A percentile compares a stretch with the other conserved stretches of the same genome.
Evolutionary conservation across 768 basidiomycete genomes (phyloP).

Genomic region (Russula emetica): DNA sequence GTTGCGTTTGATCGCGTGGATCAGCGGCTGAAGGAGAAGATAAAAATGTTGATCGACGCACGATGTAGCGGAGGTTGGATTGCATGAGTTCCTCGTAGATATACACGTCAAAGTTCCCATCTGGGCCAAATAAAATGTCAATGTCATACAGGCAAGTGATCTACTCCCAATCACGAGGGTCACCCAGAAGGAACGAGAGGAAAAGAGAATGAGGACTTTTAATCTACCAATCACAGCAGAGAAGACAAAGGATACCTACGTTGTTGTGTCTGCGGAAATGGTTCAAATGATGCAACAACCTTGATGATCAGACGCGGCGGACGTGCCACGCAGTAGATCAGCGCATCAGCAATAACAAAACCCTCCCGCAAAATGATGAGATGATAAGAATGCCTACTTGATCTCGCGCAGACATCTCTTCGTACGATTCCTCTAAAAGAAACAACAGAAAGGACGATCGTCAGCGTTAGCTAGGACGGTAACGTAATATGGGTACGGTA

Average conservation of each 20-base stretch:
- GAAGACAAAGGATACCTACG: slow-evolving; percentile 43
- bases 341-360: too few species aligned
- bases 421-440: slow-evolving; percentile 88
- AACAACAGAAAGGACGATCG: too few species aligned
- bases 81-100: slow-evolving; percentile 99
- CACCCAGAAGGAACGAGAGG: too few species aligned
- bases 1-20: background rate
- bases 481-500: too few species aligned
- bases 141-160: slow-evolving; percentile 97
- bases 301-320: slow-evolving; percentile 32
- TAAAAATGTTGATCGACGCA: slow-evolving; percentile 37
- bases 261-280: slow-evolving; percentile 99
- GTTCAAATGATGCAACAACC: slow-evolving; percentile 93
- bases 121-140: slow-evolving; percentile 93
- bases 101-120: slow-evolving; percentile 94
- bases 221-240: background rate
- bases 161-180: slow-evolving; percentile 37
- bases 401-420: slow-evolving; percentile 96
- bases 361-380: too few species aligned
- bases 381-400: slow-evolving; percentile 46
- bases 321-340: slow-evolving; percentile 11
- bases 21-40: background rate
- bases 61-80: slow-evolving; percentile 97
- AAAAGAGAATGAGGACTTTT: too few species aligned
- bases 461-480: too few species aligned